These are phyloP conservation scores for Cichorium intybus DNA, from an alignment of 140 eudicot species.

Conservation along the genomic window DNA sequence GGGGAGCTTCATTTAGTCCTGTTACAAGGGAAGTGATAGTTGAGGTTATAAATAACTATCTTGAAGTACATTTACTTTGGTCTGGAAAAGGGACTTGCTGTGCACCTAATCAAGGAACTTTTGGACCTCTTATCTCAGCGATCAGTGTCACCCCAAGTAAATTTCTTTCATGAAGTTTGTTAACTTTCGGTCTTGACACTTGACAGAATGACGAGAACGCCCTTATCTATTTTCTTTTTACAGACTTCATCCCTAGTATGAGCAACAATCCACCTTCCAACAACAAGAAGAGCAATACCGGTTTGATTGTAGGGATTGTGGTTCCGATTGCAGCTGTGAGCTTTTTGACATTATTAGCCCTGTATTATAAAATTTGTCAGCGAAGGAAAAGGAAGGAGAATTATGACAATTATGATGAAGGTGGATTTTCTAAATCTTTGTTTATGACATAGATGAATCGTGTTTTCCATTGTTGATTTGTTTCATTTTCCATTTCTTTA, in stretches of 20 bases:
- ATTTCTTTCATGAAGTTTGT: not conserved
- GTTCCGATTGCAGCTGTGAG: constrained; percentile 37
- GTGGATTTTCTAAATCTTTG: constrained; percentile 14
- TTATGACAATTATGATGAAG: constrained; percentile 41
- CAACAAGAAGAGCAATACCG: too few relatives aligned
- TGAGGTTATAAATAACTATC: too few relatives aligned
- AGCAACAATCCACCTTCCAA: constrained; percentile 48
- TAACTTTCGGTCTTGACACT: not conserved
- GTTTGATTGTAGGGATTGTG: constrained; percentile 47
- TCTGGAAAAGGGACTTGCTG: too few relatives aligned
- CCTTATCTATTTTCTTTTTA: not conserved
- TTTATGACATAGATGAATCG: not conserved
- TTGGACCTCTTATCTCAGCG: too few relatives aligned
- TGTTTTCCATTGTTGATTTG: not conserved
- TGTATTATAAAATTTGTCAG: constrained; percentile 26
- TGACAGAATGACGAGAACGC: not conserved
- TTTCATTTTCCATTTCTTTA: too few relatives aligned
- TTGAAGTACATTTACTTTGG: too few relatives aligned
- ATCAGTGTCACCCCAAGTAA: constrained; percentile 70
- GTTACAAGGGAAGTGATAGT: too few relatives aligned
- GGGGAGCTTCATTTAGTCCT: too few relatives aligned
- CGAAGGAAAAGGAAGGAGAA: constrained; percentile 30
- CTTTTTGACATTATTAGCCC: constrained; percentile 32
- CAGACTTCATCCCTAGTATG: constrained; percentile 48
- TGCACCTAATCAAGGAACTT: too few relatives aligned